Conservation (phyloP, 176 grass and related monocot species). For the Saccharum officinarum region DNA sequence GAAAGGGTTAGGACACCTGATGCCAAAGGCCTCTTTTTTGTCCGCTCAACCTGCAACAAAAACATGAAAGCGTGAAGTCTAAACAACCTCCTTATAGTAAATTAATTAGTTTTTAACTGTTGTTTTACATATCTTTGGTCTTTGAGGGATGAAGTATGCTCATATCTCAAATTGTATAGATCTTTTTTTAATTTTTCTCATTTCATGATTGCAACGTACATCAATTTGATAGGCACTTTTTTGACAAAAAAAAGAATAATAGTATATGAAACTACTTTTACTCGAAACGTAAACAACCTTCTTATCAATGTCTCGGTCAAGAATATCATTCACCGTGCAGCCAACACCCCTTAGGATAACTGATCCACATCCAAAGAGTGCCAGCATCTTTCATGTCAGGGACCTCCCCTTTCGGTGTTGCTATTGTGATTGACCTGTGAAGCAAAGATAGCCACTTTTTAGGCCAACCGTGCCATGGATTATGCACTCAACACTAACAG, state of each 20-base stretch:
- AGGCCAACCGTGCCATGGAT: no score
- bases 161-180: no score
- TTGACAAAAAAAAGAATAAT: no score
- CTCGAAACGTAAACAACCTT: constrained; percentile 36
- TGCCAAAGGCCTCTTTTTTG: background rate
- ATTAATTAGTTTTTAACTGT: no score
- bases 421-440: constrained; percentile 65
- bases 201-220: no score
- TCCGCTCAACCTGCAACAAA: background rate
- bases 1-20: background rate
- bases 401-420: constrained; percentile 46
- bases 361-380: constrained; percentile 57
- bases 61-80: background rate
- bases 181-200: no score
- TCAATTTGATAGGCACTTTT: no score
- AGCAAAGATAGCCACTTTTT: background rate
- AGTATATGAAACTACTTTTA: no score
- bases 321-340: constrained; percentile 74
- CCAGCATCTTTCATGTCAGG: constrained; percentile 65
- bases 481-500: no score
- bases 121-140: no score
- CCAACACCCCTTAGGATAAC: constrained; percentile 64
- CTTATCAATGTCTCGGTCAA: constrained; percentile 67
- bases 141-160: no score
- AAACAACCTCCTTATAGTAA: no score